Percentiles rank a stretch among this genome's conserved stretches.
phyloP scores from a whole-genome alignment of 169 alveolate genomes.

The Cryptosporidium baileyi region DNA sequence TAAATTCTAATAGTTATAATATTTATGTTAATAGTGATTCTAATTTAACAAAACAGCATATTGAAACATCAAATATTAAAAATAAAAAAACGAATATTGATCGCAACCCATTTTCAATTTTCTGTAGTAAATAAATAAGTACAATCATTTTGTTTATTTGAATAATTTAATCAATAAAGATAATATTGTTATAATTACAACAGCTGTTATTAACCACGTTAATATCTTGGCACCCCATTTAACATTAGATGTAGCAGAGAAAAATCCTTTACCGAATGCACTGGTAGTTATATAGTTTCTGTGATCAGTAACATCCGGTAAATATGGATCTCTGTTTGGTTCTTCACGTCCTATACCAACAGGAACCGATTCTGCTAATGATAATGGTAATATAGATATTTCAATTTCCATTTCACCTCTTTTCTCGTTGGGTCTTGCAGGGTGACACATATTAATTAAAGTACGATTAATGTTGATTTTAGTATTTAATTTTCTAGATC shows the following conservation, averaged over 20 bases:
- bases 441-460: slow-evolving; percentile 70
- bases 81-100: neutral
- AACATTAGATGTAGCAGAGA: slow-evolving; percentile 59
- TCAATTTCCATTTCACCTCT: slow-evolving; percentile 88
- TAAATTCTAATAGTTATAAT: neutral
- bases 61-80: neutral
- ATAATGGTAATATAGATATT: slow-evolving; percentile 81
- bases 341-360: slow-evolving; percentile 91
- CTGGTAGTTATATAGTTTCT: slow-evolving; percentile 80
- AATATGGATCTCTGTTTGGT: slow-evolving; percentile 88
- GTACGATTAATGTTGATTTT: slow-evolving; percentile 43
- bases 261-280: slow-evolving; percentile 66
- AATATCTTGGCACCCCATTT: slow-evolving; percentile 66
- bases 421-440: slow-evolving; percentile 81
- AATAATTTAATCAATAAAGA: slow-evolving; percentile 52
- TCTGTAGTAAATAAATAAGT: neutral
- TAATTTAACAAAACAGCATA: neutral
- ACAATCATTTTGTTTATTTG: neutral
- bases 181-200: slow-evolving; percentile 63
- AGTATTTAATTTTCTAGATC: slow-evolving; percentile 51
- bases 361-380: slow-evolving; percentile 82
- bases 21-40: neutral
- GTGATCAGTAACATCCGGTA: slow-evolving; percentile 86
- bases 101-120: slow-evolving; percentile 42
- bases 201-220: slow-evolving; percentile 64